Percentiles rank a stretch among this genome's conserved stretches.
phyloP scores from a whole-genome alignment of 495 filamentous ascomycete genomes.

The Staphylotrichum tortipilum region DNA sequence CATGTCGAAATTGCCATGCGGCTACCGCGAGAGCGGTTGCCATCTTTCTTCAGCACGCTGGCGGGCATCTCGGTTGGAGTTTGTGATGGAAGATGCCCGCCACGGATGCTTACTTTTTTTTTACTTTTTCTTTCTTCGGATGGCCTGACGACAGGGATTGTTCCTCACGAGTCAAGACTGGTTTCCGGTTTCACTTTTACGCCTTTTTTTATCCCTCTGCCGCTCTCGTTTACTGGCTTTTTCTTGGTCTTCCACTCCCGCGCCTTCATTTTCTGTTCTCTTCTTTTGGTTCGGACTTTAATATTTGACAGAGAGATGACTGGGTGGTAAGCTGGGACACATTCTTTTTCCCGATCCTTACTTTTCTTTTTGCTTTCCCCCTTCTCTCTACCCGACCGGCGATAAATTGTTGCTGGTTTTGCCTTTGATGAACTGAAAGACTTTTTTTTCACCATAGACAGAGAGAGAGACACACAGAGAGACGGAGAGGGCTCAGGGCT shows the following conservation, averaged over 20 bases:
- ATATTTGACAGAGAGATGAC: conserved; percentile 1
- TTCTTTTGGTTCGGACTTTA: conserved; percentile 15
- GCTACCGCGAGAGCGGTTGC: neutral
- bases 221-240: too few species aligned
- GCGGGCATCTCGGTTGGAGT: conserved; percentile 8
- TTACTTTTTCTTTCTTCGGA: conserved; percentile 1
- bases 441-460: conserved; percentile 5
- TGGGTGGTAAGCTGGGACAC: neutral
- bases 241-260: too few species aligned
- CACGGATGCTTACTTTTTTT: neutral
- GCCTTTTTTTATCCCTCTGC: conserved; percentile 12
- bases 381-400: neutral
- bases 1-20: conserved; percentile 19
- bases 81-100: neutral
- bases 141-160: neutral
- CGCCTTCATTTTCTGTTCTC: conserved; percentile 25
- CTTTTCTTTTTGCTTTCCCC: conserved; percentile 15
- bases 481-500: neutral
- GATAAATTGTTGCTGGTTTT: neutral
- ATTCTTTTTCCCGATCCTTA: neutral
- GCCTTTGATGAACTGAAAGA: conserved; percentile 1
- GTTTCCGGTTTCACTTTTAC: neutral
- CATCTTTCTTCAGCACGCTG: conserved; percentile 21
- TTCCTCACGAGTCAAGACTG: neutral
- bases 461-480: conserved; percentile 2